Percentiles rank a stretch among this genome's conserved stretches.
Evolutionary conservation across 345 rosid species (phyloP).

Genomic region (Erodium maritimum): DNA sequence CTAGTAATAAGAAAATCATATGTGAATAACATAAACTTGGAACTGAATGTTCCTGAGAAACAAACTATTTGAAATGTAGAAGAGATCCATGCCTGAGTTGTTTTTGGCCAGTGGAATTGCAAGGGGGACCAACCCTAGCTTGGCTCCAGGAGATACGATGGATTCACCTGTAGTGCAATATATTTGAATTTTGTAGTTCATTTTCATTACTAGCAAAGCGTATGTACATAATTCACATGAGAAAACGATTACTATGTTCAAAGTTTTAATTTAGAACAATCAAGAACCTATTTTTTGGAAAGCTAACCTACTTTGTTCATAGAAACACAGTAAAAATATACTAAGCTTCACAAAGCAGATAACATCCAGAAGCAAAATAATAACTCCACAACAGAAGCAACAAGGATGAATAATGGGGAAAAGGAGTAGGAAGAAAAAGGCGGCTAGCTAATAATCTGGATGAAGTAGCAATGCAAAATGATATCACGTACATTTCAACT

Average conservation of each 20-base stretch:
- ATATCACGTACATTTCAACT: neutral
- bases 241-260: no score
- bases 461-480: no score
- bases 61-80: neutral
- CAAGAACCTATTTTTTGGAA: no score
- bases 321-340: no score
- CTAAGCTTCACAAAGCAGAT: no score
- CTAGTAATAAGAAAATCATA: slow-evolving; percentile 16
- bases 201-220: neutral
- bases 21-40: no score
- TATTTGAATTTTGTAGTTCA: neutral
- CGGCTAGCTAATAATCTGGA: neutral
- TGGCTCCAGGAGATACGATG: slow-evolving; percentile 60
- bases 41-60: neutral
- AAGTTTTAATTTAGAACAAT: no score
- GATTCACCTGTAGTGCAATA: slow-evolving; percentile 42
- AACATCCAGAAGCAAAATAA: no score
- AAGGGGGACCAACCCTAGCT: slow-evolving; percentile 63
- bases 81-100: slow-evolving; percentile 34
- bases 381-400: no score
- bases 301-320: no score
- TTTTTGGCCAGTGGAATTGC: slow-evolving; percentile 62
- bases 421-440: neutral
- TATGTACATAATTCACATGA: no score
- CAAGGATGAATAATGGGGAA: no score